Percentiles rank a stretch among this genome's conserved stretches.
These are phyloP conservation scores for Erodium maritimum DNA, from an alignment of 345 rosid species.

Conservation along the genomic window DNA sequence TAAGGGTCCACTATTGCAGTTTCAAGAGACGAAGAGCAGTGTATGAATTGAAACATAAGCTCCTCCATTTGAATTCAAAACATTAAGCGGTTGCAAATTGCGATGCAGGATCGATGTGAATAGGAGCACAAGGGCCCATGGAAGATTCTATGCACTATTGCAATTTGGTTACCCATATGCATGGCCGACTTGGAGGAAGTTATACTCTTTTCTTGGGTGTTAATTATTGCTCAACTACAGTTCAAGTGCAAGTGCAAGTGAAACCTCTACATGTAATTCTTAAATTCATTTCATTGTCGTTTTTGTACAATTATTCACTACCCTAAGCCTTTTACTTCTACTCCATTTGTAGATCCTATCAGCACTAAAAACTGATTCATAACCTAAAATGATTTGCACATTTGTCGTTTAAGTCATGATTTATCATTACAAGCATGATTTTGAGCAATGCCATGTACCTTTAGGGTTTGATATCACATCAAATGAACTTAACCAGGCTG, in stretches of 20 bases:
- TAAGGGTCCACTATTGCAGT: conserved; percentile 1
- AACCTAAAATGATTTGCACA: neutral
- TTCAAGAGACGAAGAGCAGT: too few relatives aligned
- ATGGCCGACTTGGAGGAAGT: conserved; percentile 14
- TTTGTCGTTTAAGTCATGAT: neutral
- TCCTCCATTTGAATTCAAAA: neutral
- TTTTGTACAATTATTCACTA: too few relatives aligned
- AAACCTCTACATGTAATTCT: too few relatives aligned
- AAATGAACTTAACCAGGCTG: neutral
- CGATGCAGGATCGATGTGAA: neutral
- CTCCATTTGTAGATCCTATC: too few relatives aligned
- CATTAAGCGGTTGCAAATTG: too few relatives aligned
- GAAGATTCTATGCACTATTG: conserved; percentile 18
- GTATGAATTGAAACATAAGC: too few relatives aligned
- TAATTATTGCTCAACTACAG: too few relatives aligned
- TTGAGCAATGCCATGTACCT: neutral
- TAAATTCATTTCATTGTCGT: too few relatives aligned
- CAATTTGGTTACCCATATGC: conserved; percentile 16
- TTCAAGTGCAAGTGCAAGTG: too few relatives aligned
- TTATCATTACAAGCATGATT: conserved; percentile 6
- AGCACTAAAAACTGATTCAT: conserved; percentile 4
- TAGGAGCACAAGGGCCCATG: conserved; percentile 2
- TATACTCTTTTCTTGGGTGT: too few relatives aligned
- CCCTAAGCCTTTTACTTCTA: conserved; percentile 6
- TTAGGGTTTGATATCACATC: neutral